A percentile compares a stretch with the other conserved stretches of the same genome.
phyloP scores from a whole-genome alignment of 306 rosid species.

The Glycyrrhiza uralensis region DNA sequence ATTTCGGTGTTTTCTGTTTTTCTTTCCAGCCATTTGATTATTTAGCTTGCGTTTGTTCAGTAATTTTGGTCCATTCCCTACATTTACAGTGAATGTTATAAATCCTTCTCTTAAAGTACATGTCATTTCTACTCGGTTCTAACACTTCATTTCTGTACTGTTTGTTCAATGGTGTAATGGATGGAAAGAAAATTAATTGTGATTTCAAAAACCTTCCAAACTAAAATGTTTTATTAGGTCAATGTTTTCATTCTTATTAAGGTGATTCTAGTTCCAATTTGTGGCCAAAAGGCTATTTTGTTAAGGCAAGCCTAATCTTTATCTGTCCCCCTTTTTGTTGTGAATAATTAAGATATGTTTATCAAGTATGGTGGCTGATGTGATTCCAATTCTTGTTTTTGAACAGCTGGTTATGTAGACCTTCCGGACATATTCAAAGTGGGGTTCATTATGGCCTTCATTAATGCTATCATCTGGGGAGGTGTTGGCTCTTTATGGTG shows the following conservation, averaged over 20 bases:
- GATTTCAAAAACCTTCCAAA: neutral
- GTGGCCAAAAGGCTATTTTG: slow-evolving; percentile 13
- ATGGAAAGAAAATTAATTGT: neutral
- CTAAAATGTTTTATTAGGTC: neutral
- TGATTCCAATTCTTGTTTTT: slow-evolving; percentile 24
- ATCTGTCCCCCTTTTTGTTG: neutral
- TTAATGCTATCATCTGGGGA: slow-evolving; percentile 78
- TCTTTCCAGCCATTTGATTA: neutral
- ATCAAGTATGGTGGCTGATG: slow-evolving; percentile 27
- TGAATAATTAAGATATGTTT: slow-evolving; percentile 5
- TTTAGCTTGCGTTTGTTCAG: slow-evolving; percentile 6
- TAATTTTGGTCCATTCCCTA: neutral
- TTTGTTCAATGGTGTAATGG: neutral
- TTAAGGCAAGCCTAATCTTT: neutral
- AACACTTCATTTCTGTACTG: slow-evolving; percentile 1
- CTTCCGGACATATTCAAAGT: slow-evolving; percentile 77
- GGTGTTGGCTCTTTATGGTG: slow-evolving; percentile 83
- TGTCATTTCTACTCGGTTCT: neutral
- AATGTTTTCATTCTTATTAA: slow-evolving; percentile 8
- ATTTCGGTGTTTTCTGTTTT: slow-evolving; percentile 4
- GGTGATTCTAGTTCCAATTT: slow-evolving; percentile 11
- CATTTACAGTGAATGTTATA: neutral
- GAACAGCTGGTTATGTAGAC: slow-evolving; percentile 86
- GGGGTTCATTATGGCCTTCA: slow-evolving; percentile 69
- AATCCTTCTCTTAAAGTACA: slow-evolving; percentile 4